Evolutionary conservation across 495 filamentous ascomycete species (phyloP).

Genomic region (Trichoderma virens): DNA sequence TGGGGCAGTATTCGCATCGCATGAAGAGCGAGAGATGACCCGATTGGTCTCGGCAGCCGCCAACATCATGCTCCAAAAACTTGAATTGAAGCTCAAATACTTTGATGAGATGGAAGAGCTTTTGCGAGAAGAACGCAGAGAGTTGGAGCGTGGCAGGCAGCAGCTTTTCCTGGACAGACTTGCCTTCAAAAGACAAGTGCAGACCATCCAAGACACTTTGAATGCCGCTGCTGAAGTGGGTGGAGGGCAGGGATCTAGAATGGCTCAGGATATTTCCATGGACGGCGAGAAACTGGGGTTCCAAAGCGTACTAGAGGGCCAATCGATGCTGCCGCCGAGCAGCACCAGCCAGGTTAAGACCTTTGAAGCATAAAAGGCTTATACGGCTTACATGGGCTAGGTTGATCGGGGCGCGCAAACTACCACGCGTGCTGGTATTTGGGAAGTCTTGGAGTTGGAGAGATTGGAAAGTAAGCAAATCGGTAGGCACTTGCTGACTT

Average conservation of each 20-base stretch:
- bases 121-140: slow-evolving; percentile 82
- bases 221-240: slow-evolving; percentile 52
- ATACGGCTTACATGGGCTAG: background rate
- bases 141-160: slow-evolving; percentile 82
- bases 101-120: slow-evolving; percentile 94
- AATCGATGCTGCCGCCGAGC: slow-evolving; percentile 57
- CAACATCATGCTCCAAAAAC: slow-evolving; percentile 75
- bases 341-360: slow-evolving; percentile 49
- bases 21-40: slow-evolving; percentile 95
- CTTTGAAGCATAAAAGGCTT: slow-evolving; percentile 34
- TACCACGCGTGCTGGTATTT: background rate
- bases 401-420: background rate
- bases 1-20: slow-evolving; percentile 78
- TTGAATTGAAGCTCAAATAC: slow-evolving; percentile 79
- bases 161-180: slow-evolving; percentile 90
- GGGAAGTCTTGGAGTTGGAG: background rate
- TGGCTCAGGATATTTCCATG: slow-evolving; percentile 39
- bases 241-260: slow-evolving; percentile 50
- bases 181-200: slow-evolving; percentile 78
- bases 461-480: background rate
- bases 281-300: slow-evolving; percentile 55
- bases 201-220: slow-evolving; percentile 72
- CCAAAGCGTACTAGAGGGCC: slow-evolving; percentile 37
- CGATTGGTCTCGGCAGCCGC: slow-evolving; percentile 78
- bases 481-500: background rate